phyloP scores from a whole-genome alignment of 805 yeast species.

The Hanseniaspora osmophila region DNA sequence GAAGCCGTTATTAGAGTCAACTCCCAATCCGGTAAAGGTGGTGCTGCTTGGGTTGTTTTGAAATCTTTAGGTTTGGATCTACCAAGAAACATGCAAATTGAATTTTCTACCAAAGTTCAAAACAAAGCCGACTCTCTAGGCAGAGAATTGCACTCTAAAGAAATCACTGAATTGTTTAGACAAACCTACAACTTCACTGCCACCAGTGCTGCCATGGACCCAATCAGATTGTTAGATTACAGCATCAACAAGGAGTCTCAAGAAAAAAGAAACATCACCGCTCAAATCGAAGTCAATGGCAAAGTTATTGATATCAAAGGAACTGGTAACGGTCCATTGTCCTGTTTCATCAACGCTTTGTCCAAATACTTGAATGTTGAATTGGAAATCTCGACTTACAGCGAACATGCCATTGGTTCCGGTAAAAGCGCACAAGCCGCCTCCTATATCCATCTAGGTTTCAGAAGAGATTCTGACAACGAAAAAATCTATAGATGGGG shows the following conservation, averaged over 20 bases:
- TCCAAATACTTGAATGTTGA: slow-evolving; percentile 35
- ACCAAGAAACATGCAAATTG: slow-evolving; percentile 58
- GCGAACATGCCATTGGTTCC: slow-evolving; percentile 60
- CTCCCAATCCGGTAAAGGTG: slow-evolving; percentile 82
- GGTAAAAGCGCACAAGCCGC: slow-evolving; percentile 66
- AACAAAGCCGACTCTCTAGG: slow-evolving; percentile 48
- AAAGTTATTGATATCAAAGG: slow-evolving; percentile 30
- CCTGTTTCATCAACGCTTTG: slow-evolving; percentile 55
- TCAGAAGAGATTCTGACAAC: slow-evolving; percentile 29
- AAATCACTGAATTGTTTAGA: slow-evolving; percentile 45
- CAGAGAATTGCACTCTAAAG: slow-evolving; percentile 54
- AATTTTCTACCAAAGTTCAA: slow-evolving; percentile 54
- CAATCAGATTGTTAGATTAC: slow-evolving; percentile 28
- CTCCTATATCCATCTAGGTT: slow-evolving; percentile 49
- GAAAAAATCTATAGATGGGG: slow-evolving; percentile 55
- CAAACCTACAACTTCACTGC: slow-evolving; percentile 33
- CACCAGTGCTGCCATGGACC: slow-evolving; percentile 19
- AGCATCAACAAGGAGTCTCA: slow-evolving; percentile 11
- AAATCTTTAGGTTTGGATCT: slow-evolving; percentile 58
- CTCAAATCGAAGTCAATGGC: slow-evolving; percentile 27
- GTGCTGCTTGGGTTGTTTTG: slow-evolving; percentile 71
- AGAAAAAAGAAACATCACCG: slow-evolving; percentile 26
- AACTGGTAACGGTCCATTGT: slow-evolving; percentile 67
- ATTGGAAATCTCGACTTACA: slow-evolving; percentile 51
- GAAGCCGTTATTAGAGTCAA: slow-evolving; percentile 75